Base-by-base conservation (phyloP, 202 grass and related monocot genomes). In the Cymbopogon flexuosus region DNA sequence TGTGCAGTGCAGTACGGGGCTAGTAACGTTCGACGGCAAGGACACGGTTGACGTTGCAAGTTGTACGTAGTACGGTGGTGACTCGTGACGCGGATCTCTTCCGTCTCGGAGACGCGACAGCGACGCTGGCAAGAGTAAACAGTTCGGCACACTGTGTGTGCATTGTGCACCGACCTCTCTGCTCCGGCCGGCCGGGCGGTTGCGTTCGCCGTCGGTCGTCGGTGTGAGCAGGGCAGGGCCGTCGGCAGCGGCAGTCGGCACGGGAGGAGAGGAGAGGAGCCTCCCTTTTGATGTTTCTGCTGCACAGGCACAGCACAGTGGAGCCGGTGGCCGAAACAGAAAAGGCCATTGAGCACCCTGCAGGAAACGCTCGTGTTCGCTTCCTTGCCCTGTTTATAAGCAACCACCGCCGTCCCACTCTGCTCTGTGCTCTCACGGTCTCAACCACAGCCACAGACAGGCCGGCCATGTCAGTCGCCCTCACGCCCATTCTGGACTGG, bases 321-420 rank as follows among this genome's bases (percentile, higher is more conserved):
- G 59, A 82, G 40, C 21, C 21, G 43, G 58, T 74, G 43, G 70
- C 68, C 1, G 11, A 72, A 47, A 16, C 39, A 54, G 6, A 54
- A 54, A 54, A 54, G 15, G 51, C 24, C 22, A 5, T 47, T 43
- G 1, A 9, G n/a, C 52, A 21, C 58, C 2, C 43, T 71, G 68
- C 42, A 45, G 23, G 54, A 62, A 75, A 74, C 86, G 81, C 81
- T 70, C 81, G 70, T 33, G 81, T 81, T 65, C 81, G 69, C 86
- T 84, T 63, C 81, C 82, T 84, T 84, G 43, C 82, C 82, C 76
- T 77, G 43, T 59, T 45, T 51, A 23, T 76, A 88, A 88, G 87
- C 87, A 88, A 84, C 70, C 60, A 70, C 70, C 59, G 86, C 61
- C 21, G 62, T 30, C 42, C 46, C 24, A 75, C 14, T 39, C 49